Evolutionary conservation across 2,329 filamentous ascomycete genomes (phyloP), one percentile per base, ranked within the genome.

Genomic region (Nannizziopsis barbatae): DNA sequence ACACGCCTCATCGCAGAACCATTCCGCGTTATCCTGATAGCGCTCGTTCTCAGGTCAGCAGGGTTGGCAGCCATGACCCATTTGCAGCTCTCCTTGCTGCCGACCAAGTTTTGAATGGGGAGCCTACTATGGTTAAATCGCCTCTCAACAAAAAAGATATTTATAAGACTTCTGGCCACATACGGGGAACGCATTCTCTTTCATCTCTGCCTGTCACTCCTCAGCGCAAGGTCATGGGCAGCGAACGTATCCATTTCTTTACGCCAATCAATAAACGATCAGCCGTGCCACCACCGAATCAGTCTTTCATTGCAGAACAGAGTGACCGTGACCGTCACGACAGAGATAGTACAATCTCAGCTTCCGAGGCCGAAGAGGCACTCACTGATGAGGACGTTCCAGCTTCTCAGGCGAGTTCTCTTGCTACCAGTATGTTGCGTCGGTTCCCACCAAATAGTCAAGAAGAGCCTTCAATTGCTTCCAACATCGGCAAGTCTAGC

Each of bases 171-270:
- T 57, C 50, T 37, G 79, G 78, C 49, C 87, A 94, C 62, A 78
- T 75, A 14, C 80, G 87, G 56, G 85, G 83, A 50, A 79, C 81
- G 27, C 86, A 93, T 62, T 92, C 86, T 39, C 72, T 94, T 63
- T 93, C 88, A 0, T 92, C 88, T 1, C 71, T 95, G 4, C 87
- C 87, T 6, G 80, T 80, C 5, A 94, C 87, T 2, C 86, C 87
- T 8, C 70, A 71, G 38, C 74, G 78, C 11, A 74, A 76, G 43
- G 66, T 70, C 10, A 65, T 67, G 31, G 73, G 71, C 35, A 68
- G 71, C 36, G 72, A 74, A 42, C 65, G 68, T 8, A 38, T 42
- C 12, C 73, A 70, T 3, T 74, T 84, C 56, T 70, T 80, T 43
- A 79, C 82, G 42, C 79, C 82, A 0, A 71, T 75, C 3, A 61